Base-by-base conservation (phyloP, 139 green algal species). In the Closterium sp. region DNA sequence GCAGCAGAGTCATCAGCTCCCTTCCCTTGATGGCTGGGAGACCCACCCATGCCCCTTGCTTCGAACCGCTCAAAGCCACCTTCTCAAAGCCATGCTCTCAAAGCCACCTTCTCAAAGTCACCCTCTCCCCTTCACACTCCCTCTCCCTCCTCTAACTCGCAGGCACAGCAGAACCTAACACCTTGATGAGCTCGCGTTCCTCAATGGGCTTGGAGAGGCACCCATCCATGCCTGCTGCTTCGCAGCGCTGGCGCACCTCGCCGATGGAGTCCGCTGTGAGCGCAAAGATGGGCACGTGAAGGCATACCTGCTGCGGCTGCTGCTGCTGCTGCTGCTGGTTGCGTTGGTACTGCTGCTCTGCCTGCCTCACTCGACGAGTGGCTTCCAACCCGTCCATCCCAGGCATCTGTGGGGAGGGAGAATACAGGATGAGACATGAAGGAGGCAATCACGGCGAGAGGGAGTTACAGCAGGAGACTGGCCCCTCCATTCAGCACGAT, bases 361-460 rank as follows among this genome's bases (percentile, higher is more conserved):
- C 43, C 38, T 30, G 33, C 8, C 90, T 35, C 23, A 93, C 93
- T 7, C 69, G 21, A 2, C 86, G 38, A 23, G 90, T 93, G 12
- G 90, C 87, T 88, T 93, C 90, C 25, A 88, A 93, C 32, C 90
- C 90, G 64, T 93, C 90, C 90, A 93, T 91, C 21, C 43, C 90
- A n/a, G 90, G 90, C 90, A 93, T 93, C 90, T 93, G 90, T 25
- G 23, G 43, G 8, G 43, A 69, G 43, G 23, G 43, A 69, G 43
- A 9, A 16, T 8, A 64, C 12, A 64, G 38, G 38, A 16, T 12
- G 43, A 69, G 43, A 69, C 16, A 69, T 12, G 8, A 16, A 69
- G 43, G 38, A 64, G 38, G n/a, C n/a, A n/a, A n/a, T n/a, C n/a
- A n/a, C n/a, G n/a, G n/a, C n/a, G n/a, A n/a, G n/a, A n/a, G n/a